Evolutionary conservation across 2,329 filamentous ascomycete species (phyloP).

Genomic region (Paecilomyces dactylethromorphus): DNA sequence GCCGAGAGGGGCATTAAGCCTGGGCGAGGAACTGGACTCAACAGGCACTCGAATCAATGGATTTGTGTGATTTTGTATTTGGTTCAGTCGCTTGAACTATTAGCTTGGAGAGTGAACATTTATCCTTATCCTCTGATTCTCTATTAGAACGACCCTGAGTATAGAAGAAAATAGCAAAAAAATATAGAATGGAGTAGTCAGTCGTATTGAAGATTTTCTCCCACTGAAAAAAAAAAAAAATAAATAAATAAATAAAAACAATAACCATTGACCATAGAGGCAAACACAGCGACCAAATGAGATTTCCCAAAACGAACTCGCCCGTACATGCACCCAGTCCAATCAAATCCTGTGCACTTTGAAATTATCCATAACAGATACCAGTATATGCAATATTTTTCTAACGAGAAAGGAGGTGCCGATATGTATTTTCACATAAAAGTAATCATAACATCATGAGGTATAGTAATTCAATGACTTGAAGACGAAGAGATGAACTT

Average conservation of each 20-base stretch:
- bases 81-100: too few relatives aligned
- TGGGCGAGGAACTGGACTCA: not conserved
- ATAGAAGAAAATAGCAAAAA: too few relatives aligned
- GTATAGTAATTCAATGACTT: not conserved
- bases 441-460: not conserved
- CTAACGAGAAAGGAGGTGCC: not conserved
- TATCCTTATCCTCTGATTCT: too few relatives aligned
- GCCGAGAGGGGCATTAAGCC: not conserved
- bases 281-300: not conserved
- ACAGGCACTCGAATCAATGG: too few relatives aligned
- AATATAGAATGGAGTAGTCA: too few relatives aligned
- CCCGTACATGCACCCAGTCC: not conserved
- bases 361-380: not conserved
- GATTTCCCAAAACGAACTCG: not conserved
- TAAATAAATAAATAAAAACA: not conserved
- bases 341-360: not conserved
- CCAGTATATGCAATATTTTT: not conserved
- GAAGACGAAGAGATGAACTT: not conserved
- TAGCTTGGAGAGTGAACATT: too few relatives aligned
- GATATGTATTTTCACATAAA: not conserved
- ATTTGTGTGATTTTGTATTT: too few relatives aligned
- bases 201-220: too few relatives aligned
- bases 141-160: too few relatives aligned
- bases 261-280: not conserved
- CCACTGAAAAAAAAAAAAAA: not conserved